phyloP scores from a whole-genome alignment of 345 rosid species.

The Hypericum perforatum region DNA sequence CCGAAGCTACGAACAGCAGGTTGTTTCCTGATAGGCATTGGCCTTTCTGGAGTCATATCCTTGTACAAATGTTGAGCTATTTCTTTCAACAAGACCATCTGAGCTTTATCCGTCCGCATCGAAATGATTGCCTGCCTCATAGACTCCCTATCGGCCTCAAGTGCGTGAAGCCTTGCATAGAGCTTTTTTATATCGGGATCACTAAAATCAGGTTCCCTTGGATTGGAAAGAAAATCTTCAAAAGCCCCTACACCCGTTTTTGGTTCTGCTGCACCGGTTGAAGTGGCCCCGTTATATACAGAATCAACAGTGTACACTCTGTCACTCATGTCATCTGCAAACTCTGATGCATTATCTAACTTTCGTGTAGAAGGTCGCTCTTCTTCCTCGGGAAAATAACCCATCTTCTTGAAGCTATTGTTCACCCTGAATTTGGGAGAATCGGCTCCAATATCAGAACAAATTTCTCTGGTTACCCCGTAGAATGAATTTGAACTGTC shows the following conservation, averaged over 20 bases:
- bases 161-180: constrained; percentile 79
- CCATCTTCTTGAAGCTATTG: constrained; percentile 42
- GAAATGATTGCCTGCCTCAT: constrained; percentile 86
- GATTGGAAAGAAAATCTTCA: constrained; percentile 42
- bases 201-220: constrained; percentile 39
- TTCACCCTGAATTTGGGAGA: constrained; percentile 39
- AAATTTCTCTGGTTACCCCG: constrained; percentile 36
- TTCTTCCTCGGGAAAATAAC: constrained; percentile 28
- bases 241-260: constrained; percentile 35
- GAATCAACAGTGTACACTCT: constrained; percentile 90
- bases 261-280: constrained; percentile 25
- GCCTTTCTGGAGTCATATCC: constrained; percentile 56
- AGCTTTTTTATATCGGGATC: constrained; percentile 84
- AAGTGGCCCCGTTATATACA: constrained; percentile 36
- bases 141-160: constrained; percentile 96
- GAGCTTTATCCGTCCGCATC: constrained; percentile 89
- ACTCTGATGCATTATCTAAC: constrained; percentile 42
- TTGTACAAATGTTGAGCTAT: constrained; percentile 88
- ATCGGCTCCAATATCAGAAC: constrained; percentile 33
- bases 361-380: constrained; percentile 29
- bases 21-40: constrained; percentile 36
- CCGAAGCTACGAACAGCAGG: constrained; percentile 33
- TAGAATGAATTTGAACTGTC: constrained; percentile 50
- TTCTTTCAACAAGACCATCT: constrained; percentile 73
- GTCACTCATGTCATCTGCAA: constrained; percentile 61